phyloP scores from a whole-genome alignment of 441 rosid species.

The Kokia cookei region DNA sequence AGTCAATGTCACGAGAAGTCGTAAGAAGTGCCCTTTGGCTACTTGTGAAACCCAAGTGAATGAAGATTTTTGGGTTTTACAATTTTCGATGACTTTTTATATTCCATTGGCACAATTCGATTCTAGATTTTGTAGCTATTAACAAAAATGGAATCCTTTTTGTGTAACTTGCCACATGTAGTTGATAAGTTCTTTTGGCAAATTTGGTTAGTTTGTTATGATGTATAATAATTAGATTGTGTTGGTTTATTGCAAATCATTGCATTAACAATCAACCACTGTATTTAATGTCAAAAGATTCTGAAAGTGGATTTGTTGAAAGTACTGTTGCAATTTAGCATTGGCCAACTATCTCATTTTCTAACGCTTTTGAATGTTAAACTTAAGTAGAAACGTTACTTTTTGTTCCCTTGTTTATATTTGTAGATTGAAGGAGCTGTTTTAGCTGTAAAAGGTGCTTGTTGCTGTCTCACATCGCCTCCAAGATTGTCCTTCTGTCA shows the following conservation, averaged over 20 bases:
- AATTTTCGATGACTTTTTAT: not conserved
- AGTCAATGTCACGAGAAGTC: not conserved
- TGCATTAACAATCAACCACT: not conserved
- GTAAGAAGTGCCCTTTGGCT: not conserved
- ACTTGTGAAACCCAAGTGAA: not conserved
- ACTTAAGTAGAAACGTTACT: not conserved
- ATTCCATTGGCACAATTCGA: too few relatives aligned
- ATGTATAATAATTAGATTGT: too few relatives aligned
- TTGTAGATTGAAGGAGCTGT: conserved; percentile 82
- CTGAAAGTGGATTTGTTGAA: not conserved
- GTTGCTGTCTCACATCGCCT: conserved; percentile 68
- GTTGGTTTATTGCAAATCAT: not conserved
- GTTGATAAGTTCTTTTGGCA: not conserved
- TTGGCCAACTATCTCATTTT: not conserved
- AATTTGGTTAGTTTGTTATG: not conserved
- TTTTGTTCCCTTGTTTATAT: conserved; percentile 10
- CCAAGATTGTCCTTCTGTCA: conserved; percentile 64
- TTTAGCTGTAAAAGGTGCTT: conserved; percentile 68
- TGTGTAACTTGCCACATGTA: too few relatives aligned
- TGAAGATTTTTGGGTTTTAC: not conserved
- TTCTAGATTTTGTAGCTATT: too few relatives aligned
- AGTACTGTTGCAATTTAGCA: not conserved
- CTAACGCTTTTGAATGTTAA: not conserved
- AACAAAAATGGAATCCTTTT: too few relatives aligned
- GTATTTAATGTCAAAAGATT: not conserved